phyloP scores from a whole-genome alignment of 352 stramenopile genomes.

The Pythium rhizo-oryzae region DNA sequence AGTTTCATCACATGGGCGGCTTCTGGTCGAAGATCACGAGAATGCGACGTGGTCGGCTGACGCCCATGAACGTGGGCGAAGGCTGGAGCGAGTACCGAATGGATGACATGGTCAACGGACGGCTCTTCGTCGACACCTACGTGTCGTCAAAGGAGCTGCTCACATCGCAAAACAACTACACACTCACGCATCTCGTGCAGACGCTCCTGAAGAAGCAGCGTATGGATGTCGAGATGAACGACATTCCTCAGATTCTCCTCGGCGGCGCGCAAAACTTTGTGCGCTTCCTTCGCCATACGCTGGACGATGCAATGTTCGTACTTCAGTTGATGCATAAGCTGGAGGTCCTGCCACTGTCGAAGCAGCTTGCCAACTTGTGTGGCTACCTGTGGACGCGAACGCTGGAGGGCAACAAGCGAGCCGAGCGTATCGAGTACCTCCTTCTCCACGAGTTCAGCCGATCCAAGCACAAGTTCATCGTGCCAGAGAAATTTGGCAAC shows the following conservation, averaged over 20 bases:
- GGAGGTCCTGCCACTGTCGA: conserved; percentile 98
- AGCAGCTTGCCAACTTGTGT: conserved; percentile 98
- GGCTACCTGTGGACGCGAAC: conserved; percentile 98
- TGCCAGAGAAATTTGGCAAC: conserved; percentile 94
- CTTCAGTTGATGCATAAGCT: conserved; percentile 97
- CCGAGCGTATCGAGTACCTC: conserved; percentile 99
- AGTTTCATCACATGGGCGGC: conserved; percentile 90
- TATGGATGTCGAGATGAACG: conserved; percentile 95
- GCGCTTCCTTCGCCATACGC: conserved; percentile 93
- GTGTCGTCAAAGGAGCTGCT: conserved; percentile 97
- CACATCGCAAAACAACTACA: conserved; percentile 97
- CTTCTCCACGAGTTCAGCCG: conserved; percentile 98
- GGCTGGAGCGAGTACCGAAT: conserved; percentile 90
- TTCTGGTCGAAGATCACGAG: conserved; percentile 86
- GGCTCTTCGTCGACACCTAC: conserved; percentile 98
- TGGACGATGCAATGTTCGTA: conserved; percentile 97
- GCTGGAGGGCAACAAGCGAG: conserved; percentile 96
- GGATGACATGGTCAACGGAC: conserved; percentile 91
- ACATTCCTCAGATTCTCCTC: conserved; percentile 94
- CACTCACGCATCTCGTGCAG: conserved; percentile 93
- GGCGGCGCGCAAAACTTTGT: conserved; percentile 91
- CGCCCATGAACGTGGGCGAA: conserved; percentile 80
- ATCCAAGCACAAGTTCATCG: conserved; percentile 97
- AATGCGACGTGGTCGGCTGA: conserved; percentile 72
- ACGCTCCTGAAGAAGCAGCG: conserved; percentile 90